Evolutionary conservation across 1,284 basidiomycete genomes (phyloP).

Genomic region (Phaffia rhodozyma): DNA sequence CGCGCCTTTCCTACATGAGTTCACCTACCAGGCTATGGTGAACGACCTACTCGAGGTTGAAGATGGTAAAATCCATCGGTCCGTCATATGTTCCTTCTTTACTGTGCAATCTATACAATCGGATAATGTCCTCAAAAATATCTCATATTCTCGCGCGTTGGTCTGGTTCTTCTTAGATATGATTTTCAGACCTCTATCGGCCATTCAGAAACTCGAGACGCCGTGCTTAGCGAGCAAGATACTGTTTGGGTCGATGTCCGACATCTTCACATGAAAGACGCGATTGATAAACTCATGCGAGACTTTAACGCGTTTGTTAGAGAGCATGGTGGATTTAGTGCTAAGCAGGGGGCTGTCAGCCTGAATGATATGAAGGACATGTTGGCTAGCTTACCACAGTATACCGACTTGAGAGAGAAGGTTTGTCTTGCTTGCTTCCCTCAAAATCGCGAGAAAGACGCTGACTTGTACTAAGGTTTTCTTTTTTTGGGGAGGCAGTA

Average conservation of each 20-base stretch:
- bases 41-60: slow-evolving; percentile 84
- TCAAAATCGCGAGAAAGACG: not conserved
- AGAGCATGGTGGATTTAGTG: slow-evolving; percentile 83
- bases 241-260: slow-evolving; percentile 82
- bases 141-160: not conserved
- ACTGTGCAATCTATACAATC: not conserved
- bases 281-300: slow-evolving; percentile 85
- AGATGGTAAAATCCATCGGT: slow-evolving; percentile 77
- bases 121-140: not conserved
- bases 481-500: slow-evolving; percentile 46
- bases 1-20: slow-evolving; percentile 88
- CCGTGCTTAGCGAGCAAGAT: slow-evolving; percentile 71
- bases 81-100: slow-evolving; percentile 28
- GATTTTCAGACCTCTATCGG: slow-evolving; percentile 71
- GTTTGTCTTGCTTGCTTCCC: slow-evolving; percentile 35
- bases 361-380: slow-evolving; percentile 99
- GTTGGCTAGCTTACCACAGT: slow-evolving; percentile 89
- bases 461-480: not conserved
- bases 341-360: slow-evolving; percentile 59
- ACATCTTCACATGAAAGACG: slow-evolving; percentile 97
- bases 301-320: slow-evolving; percentile 90
- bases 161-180: slow-evolving; percentile 43
- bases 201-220: slow-evolving; percentile 72
- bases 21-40: slow-evolving; percentile 98
- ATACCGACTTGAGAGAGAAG: slow-evolving; percentile 90